phyloP scores from a whole-genome alignment of 768 basidiomycete species.

The Naganishia kalamii region DNA sequence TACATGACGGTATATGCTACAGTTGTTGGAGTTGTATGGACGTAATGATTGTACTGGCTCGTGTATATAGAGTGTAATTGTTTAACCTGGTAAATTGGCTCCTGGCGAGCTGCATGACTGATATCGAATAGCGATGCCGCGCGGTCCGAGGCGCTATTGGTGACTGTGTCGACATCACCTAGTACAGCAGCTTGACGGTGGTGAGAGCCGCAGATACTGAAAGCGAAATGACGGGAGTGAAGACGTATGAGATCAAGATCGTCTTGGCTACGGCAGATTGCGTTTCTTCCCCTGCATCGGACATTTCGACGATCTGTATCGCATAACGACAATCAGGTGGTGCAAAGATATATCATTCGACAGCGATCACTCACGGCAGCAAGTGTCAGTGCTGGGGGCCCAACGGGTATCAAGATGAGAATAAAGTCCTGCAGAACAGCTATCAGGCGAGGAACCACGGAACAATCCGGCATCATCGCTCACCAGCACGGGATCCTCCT shows the following conservation, averaged over 20 bases:
- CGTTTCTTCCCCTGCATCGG: slow-evolving; percentile 34
- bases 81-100: too few relatives aligned
- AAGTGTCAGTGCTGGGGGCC: slow-evolving; percentile 44
- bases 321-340: background rate
- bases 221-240: slow-evolving; percentile 38
- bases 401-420: slow-evolving; percentile 38
- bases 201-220: slow-evolving; percentile 36
- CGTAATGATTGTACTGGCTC: background rate
- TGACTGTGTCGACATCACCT: background rate
- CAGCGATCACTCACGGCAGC: slow-evolving; percentile 39
- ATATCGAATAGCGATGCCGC: too few relatives aligned
- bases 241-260: slow-evolving; percentile 37
- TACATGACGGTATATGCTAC: background rate
- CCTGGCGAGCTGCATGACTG: too few relatives aligned
- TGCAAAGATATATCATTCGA: too few relatives aligned
- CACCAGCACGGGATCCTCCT: slow-evolving; percentile 36
- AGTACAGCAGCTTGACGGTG: slow-evolving; percentile 30
- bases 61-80: too few relatives aligned
- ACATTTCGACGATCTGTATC: slow-evolving; percentile 31
- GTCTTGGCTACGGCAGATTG: slow-evolving; percentile 39
- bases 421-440: slow-evolving; percentile 35
- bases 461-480: background rate
- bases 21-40: background rate
- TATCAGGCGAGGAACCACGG: background rate
- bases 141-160: too few relatives aligned